Base-by-base conservation (phyloP, 2,329 filamentous ascomycete genomes). In the Fusarium luffae region DNA sequence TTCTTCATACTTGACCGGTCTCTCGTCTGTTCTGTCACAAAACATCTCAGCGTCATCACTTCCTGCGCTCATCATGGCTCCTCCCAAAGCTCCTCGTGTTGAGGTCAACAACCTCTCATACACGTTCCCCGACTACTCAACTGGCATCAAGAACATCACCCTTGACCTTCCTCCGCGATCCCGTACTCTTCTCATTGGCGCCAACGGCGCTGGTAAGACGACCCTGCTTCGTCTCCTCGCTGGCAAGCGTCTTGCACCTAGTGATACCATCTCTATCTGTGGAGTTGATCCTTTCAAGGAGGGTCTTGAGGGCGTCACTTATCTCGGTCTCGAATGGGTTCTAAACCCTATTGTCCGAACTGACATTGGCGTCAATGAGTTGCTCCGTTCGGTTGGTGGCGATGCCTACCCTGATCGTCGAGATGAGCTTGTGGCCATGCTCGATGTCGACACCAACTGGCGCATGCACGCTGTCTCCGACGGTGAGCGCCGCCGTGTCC, bases 251-350 rank as follows among this genome's bases (percentile, higher is more conserved):
- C 92, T 99, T 75, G 92, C 95, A 2, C 95, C 96, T 0, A 82
- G 84, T 55, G 84, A 87, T 77, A 89, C 90, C 70, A 92, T 99
- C 79, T 84, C 83, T 75, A 90, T 99, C 67, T 91, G 89, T 50
- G 93, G 92, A 68, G 89, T 93, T 50, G 96, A 99, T 81, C 96
- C 96, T 11, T 99, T 99, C 88, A 92, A 93, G 79, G 88, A 94
- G 37, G 89, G 91, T 13, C 89, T 98, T 28, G 93, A 97, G 81
- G 96, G 96, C 67, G 95, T 99, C 32, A 98, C 95, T 23, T 99
- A 99, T 81, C 91, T 99, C 10, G 96, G 96, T 1, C 89, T 98
- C 1, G 96, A 99, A 85, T 99, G 96, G 96, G 96, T 98, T 5
- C 88, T 99, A 12, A 98, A 98, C 84, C 93, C 93, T 50, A 97